Conservation (phyloP, 805 yeast species). For the Yamadazyma takamatsuzukensis region DNA sequence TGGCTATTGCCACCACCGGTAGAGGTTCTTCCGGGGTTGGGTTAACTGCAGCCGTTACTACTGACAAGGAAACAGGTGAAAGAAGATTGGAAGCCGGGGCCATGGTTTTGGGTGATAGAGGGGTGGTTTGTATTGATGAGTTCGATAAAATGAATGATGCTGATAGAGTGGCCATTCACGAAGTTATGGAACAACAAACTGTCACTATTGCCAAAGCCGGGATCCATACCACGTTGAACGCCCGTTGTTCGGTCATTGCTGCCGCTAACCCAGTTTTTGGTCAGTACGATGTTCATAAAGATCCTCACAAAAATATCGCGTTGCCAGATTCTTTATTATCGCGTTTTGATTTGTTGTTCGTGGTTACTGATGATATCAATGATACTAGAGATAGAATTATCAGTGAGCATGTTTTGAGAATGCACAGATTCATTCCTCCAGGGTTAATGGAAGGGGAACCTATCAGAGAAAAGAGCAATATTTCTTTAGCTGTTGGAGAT, state of each 20-base stretch:
- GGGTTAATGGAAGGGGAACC: slow-evolving; percentile 94
- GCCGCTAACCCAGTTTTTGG: slow-evolving; percentile 98
- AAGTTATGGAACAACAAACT: slow-evolving; percentile 99
- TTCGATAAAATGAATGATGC: slow-evolving; percentile 97
- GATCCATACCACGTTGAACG: slow-evolving; percentile 92
- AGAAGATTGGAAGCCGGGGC: slow-evolving; percentile 98
- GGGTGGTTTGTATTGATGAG: slow-evolving; percentile 97
- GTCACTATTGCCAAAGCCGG: slow-evolving; percentile 98
- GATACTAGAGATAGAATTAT: slow-evolving; percentile 80
- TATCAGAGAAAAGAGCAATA: slow-evolving; percentile 67
- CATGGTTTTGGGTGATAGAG: slow-evolving; percentile 97
- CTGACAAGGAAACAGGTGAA: slow-evolving; percentile 96
- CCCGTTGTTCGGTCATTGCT: slow-evolving; percentile 94
- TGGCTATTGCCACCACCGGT: slow-evolving; percentile 98
- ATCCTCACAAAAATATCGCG: slow-evolving; percentile 95
- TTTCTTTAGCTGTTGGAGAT: slow-evolving; percentile 81
- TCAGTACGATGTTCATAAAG: slow-evolving; percentile 92
- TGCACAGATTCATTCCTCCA: slow-evolving; percentile 85
- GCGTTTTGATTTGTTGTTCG: slow-evolving; percentile 92
- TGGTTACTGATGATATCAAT: slow-evolving; percentile 92
- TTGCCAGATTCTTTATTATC: slow-evolving; percentile 94
- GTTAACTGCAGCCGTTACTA: slow-evolving; percentile 96
- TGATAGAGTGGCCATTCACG: slow-evolving; percentile 97
- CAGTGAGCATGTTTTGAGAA: slow-evolving; percentile 90
- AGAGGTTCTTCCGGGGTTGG: slow-evolving; percentile 99